Evolutionary conservation across 2,329 filamentous ascomycete species (phyloP), one percentile per base, ranked within the genome.

Genomic region (Aspergillus luchuensis): DNA sequence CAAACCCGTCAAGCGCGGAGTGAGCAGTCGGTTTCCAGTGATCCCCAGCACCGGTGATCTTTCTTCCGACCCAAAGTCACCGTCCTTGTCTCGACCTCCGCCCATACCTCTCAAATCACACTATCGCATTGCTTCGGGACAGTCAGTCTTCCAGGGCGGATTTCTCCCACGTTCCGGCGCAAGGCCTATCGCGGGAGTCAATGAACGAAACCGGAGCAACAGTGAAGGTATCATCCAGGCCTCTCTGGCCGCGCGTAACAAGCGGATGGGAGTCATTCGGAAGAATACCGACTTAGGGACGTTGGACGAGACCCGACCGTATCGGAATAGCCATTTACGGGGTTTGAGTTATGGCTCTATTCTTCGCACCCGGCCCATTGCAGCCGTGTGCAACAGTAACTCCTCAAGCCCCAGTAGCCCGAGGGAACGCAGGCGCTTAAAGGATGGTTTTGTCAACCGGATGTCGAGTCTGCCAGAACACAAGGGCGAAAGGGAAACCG

Each of bases 21-120:
- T 82, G 51, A 83, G 81, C 61, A 82, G 82, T 59, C 79, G 85
- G 19, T 87, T 88, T 67, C 85, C 86, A 1, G 84, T 88, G n/a
- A 80, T 81, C 25, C 77, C 79, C 49, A 77, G 74, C 45, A 76
- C 73, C 38, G 73, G 72, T 19, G 76, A 78, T 54, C 91, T 90
- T 71, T 89, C 89, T 15, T 84, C 87, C 52, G 91, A 95, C 21
- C 79, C 86, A 47, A 86, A 87, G 64, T 94, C 90, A 4, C 91
- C 90, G 13, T 87, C 83, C 39, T 77, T 85, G 10, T 80, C 82
- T 19, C 85, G 89, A 36, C 84, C 90, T 28, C 91, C 93, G 2
- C 90, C 91, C 0, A 91, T 96, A 61, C 92, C 92, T 0, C 85
- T 86, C 4, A 85, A 90, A 62, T 95, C 92, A 3, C 92, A 97